Conservation (phyloP, 257 asterid genomes). For the Solanum pinnatisectum region DNA sequence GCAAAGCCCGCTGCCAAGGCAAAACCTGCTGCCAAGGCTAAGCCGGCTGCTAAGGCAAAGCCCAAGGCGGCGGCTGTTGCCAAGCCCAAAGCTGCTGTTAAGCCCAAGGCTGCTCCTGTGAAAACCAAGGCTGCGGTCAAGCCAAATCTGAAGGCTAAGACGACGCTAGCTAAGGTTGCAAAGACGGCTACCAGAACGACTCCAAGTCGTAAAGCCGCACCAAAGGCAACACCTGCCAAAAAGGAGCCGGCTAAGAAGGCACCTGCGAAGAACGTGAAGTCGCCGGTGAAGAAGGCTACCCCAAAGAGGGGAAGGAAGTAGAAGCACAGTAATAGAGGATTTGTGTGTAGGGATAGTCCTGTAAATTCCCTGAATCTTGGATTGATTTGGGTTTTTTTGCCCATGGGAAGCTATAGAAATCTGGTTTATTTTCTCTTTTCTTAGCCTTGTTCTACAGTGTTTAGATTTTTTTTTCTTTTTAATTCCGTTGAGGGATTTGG, state of each 20-base stretch:
- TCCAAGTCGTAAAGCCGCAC: slow-evolving; percentile 35
- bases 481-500: neutral
- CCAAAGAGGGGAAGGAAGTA: slow-evolving; percentile 36
- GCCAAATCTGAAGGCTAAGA: slow-evolving; percentile 42
- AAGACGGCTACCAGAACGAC: slow-evolving; percentile 38
- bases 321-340: slow-evolving; percentile 7
- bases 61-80: neutral
- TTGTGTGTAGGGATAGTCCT: slow-evolving; percentile 33
- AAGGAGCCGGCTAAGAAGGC: slow-evolving; percentile 33
- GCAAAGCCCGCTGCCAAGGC: slow-evolving; percentile 26
- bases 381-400: slow-evolving; percentile 13
- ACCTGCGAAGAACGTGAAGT: slow-evolving; percentile 15
- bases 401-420: slow-evolving; percentile 12
- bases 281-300: slow-evolving; percentile 36
- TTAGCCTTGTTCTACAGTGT: neutral
- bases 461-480: neutral
- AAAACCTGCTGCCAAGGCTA: slow-evolving; percentile 12
- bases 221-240: slow-evolving; percentile 21
- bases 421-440: slow-evolving; percentile 1
- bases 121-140: slow-evolving; percentile 36
- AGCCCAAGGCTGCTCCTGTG: slow-evolving; percentile 24
- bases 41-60: slow-evolving; percentile 19
- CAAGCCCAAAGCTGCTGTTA: slow-evolving; percentile 11
- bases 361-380: slow-evolving; percentile 27
- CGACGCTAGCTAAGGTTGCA: slow-evolving; percentile 41